Conservation (phyloP, 352 stramenopile species). For the Thraustochytrium striatum region DNA sequence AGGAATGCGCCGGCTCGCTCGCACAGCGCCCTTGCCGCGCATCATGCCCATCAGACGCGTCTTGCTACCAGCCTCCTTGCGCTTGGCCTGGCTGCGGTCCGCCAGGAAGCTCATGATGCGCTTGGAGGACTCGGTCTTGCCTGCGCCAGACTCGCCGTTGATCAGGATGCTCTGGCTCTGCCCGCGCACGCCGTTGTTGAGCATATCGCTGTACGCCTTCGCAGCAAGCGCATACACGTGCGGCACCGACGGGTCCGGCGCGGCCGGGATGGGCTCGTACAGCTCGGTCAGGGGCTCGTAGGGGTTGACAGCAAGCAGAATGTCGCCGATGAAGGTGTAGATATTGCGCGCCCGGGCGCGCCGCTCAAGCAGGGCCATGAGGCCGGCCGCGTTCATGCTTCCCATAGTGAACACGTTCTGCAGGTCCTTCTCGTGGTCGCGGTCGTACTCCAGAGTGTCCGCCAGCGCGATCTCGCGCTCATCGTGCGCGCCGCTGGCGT, state of each 20-base stretch:
- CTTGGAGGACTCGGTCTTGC: slow-evolving; percentile 95
- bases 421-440: not conserved
- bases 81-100: slow-evolving; percentile 67
- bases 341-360: slow-evolving; percentile 68
- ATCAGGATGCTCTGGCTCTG: slow-evolving; percentile 85
- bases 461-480: not conserved
- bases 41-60: not conserved
- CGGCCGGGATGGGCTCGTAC: slow-evolving; percentile 46
- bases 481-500: not conserved
- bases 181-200: slow-evolving; percentile 58
- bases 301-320: slow-evolving; percentile 69
- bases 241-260: slow-evolving; percentile 56
- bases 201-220: slow-evolving; percentile 75
- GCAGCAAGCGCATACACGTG: slow-evolving; percentile 84
- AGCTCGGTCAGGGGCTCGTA: slow-evolving; percentile 56
- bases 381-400: slow-evolving; percentile 35
- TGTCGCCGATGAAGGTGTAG: slow-evolving; percentile 72
- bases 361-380: slow-evolving; percentile 9
- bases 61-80: slow-evolving; percentile 36
- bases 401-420: slow-evolving; percentile 22
- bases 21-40: not conserved
- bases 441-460: slow-evolving; percentile 28
- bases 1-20: not conserved
- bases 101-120: slow-evolving; percentile 89
- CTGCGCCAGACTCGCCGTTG: slow-evolving; percentile 82